phyloP scores from a whole-genome alignment of 495 filamentous ascomycete genomes.

The Aspergillus steynii region DNA sequence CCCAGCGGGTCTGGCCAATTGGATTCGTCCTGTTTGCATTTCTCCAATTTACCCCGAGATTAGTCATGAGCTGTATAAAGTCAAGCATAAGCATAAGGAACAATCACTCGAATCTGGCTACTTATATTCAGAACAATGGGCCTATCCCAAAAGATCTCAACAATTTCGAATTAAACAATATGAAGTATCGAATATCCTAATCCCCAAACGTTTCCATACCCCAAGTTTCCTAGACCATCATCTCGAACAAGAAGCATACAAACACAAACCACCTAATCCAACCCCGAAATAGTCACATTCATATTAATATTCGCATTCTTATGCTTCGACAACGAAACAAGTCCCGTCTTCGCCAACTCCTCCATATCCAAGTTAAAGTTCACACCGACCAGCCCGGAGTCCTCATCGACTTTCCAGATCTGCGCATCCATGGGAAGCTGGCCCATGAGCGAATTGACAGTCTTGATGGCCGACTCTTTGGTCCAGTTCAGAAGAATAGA shows the following conservation, averaged over 20 bases:
- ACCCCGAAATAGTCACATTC: slow-evolving; percentile 1
- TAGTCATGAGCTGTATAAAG: not conserved
- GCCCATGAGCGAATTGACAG: not conserved
- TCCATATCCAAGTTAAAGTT: slow-evolving; percentile 1
- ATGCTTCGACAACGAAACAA: not conserved
- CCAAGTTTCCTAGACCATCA: too few relatives aligned
- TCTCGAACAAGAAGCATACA: not conserved
- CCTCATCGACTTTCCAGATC: not conserved
- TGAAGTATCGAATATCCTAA: too few relatives aligned
- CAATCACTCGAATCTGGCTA: too few relatives aligned
- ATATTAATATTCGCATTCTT: slow-evolving; percentile 3
- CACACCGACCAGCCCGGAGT: not conserved
- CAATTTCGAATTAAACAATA: too few relatives aligned
- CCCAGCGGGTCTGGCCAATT: not conserved
- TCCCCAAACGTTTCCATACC: too few relatives aligned
- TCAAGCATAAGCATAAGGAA: too few relatives aligned
- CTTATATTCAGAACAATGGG: too few relatives aligned
- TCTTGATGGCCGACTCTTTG: not conserved
- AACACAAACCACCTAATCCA: not conserved
- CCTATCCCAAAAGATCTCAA: too few relatives aligned
- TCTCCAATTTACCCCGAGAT: not conserved
- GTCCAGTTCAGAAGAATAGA: slow-evolving; percentile 2
- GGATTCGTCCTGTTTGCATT: not conserved
- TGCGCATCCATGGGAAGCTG: slow-evolving; percentile 1
- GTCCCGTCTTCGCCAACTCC: not conserved